Evolutionary conservation across 164 flowering plant genomes (phyloP).

Genomic region (Umbellularia californica): DNA sequence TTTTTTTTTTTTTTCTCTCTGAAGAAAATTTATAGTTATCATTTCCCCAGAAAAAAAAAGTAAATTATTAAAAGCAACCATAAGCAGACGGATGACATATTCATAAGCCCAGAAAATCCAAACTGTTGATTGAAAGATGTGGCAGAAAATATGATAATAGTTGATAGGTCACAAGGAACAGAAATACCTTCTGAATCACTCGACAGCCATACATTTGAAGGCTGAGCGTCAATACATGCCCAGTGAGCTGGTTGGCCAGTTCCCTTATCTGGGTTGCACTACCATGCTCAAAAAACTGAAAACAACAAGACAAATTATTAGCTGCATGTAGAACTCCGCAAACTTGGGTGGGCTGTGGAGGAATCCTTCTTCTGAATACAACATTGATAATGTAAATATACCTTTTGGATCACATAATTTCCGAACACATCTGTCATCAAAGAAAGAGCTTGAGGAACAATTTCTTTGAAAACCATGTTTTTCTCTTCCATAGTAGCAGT

Average conservation of each 20-base stretch:
- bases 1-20: too few species aligned
- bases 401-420: constrained; percentile 97
- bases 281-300: constrained; percentile 89
- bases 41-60: too few species aligned
- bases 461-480: constrained; percentile 78
- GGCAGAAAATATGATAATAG: too few species aligned
- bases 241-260: constrained; percentile 63
- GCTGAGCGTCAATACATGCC: constrained; percentile 69
- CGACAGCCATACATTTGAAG: constrained; percentile 95
- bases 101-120: not conserved
- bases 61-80: too few species aligned
- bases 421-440: constrained; percentile 99
- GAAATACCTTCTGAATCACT: constrained; percentile 75
- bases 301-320: constrained; percentile 1
- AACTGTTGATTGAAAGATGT: too few species aligned
- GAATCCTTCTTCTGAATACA: not conserved
- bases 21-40: not conserved
- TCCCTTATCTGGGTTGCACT: constrained; percentile 64
- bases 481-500: constrained; percentile 83
- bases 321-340: not conserved
- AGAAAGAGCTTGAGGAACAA: constrained; percentile 77
- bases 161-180: not conserved
- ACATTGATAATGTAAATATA: constrained; percentile 17
- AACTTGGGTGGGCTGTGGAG: not conserved
- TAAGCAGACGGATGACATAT: too few species aligned